A percentile compares a stretch with the other conserved stretches of the same genome.
phyloP scores from a whole-genome alignment of 371 early-diverging fungal species.

The Mucor indicus region DNA sequence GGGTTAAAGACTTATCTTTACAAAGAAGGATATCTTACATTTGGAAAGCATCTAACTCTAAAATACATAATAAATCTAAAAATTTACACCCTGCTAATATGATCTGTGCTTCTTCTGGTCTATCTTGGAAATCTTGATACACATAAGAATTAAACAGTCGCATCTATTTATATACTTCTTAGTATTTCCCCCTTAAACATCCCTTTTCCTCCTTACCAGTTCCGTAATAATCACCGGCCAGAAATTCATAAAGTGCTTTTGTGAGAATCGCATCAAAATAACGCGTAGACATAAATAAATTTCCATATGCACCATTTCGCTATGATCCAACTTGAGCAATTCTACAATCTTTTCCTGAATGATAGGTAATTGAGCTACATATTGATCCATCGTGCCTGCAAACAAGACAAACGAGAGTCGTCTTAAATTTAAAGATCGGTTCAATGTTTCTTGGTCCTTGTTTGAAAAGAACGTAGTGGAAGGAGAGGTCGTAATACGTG shows the following conservation, averaged over 20 bases:
- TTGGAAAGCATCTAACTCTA: conserved; percentile 81
- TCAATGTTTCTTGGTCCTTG: conserved; percentile 74
- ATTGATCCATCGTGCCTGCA: conserved; percentile 75
- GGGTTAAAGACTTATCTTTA: neutral
- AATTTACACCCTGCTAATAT: conserved; percentile 87
- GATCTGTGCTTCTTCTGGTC: conserved; percentile 69
- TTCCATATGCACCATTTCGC: conserved; percentile 75
- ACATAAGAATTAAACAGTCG: conserved; percentile 58
- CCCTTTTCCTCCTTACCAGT: conserved; percentile 47
- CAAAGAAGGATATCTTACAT: conserved; percentile 51
- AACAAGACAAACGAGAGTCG: conserved; percentile 79
- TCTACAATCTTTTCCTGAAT: conserved; percentile 92
- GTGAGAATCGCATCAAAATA: conserved; percentile 74
- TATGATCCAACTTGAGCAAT: conserved; percentile 66
- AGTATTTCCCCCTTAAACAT: no score
- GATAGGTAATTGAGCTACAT: conserved; percentile 71
- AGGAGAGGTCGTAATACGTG: conserved; percentile 71
- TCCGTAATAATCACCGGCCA: conserved; percentile 92
- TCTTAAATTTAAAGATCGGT: conserved; percentile 68
- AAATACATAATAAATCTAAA: conserved; percentile 75
- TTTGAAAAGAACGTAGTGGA: conserved; percentile 77
- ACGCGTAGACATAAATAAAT: conserved; percentile 83
- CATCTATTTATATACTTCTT: conserved; percentile 32
- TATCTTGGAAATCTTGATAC: conserved; percentile 42
- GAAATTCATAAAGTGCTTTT: conserved; percentile 78